Conservation (phyloP, 148 eudicot genomes). For the Nyssa sinensis region DNA sequence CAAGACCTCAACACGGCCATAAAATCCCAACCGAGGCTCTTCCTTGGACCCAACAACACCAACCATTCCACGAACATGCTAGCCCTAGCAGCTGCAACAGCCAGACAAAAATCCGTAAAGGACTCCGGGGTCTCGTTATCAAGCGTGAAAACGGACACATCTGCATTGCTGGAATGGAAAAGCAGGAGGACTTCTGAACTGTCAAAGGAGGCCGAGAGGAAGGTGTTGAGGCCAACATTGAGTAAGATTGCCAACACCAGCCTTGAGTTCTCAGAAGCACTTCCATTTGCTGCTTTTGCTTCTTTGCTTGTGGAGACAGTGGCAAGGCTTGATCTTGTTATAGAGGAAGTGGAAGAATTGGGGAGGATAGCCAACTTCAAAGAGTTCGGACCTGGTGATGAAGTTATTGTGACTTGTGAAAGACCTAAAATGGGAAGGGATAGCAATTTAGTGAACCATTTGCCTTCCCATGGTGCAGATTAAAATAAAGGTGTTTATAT, state of each 20-base stretch:
- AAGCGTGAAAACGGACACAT: constrained; percentile 54
- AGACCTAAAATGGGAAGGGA: constrained; percentile 14
- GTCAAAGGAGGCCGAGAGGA: constrained; percentile 25
- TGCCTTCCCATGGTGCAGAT: constrained; percentile 59
- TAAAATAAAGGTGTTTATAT: neutral
- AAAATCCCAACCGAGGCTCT: constrained; percentile 80
- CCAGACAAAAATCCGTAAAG: constrained; percentile 19
- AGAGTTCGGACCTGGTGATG: constrained; percentile 47
- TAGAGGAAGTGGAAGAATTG: constrained; percentile 86
- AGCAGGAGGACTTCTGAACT: constrained; percentile 25
- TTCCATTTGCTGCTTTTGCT: constrained; percentile 94
- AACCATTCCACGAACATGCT: constrained; percentile 25
- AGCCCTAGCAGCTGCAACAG: constrained; percentile 32
- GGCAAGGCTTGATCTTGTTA: constrained; percentile 80
- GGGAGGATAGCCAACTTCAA: constrained; percentile 70
- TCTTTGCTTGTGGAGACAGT: constrained; percentile 84
- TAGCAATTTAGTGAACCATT: constrained; percentile 36
- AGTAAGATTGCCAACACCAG: constrained; percentile 72
- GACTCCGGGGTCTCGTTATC: constrained; percentile 26
- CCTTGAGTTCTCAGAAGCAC: constrained; percentile 93
- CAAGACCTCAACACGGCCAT: constrained; percentile 77
- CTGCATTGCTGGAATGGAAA: constrained; percentile 57
- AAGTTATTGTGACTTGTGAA: constrained; percentile 17
- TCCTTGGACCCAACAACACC: constrained; percentile 48
- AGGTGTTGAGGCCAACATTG: constrained; percentile 53